Evolutionary conservation across 2,329 filamentous ascomycete species (phyloP), one percentile per base, ranked within the genome.

Genomic region (Penicillium concentricum): DNA sequence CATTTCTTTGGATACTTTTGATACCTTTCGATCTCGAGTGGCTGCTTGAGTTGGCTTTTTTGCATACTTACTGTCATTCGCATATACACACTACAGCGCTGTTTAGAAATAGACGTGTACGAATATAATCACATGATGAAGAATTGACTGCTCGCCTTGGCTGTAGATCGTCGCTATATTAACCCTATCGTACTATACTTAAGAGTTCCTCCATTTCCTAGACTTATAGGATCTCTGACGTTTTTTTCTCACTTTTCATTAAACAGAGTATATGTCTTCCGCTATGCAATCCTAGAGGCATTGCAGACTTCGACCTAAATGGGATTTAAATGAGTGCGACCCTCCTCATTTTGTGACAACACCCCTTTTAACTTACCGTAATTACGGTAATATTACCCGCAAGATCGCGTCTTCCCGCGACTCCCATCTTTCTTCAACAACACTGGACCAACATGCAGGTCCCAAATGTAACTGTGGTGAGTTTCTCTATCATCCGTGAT

Each of bases 401-500:
- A 24, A 39, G 20, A 39, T 38, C 64, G 59, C 61, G 64, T 59
- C 41, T 51, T 52, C 26, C 24, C 55, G 42, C 55, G 37, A 38
- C n/a, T 34, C 46, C 54, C 38, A 50, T 43, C 35, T 46, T 49
- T 43, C 51, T 30, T 15, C 35, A 45, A 30, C 51, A 24, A 56
- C 39, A 38, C 51, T 24, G 35, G 42, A 32, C 37, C 45, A 60
- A 24, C 41, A 67, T 65, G 58, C 52, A 70, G 18, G 57, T 76
- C 35, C 75, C 75, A 43, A 63, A 62, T 22, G 67, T 77, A 38
- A 75, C 73, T 26, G 35, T 71, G 12, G 75, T 76, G 63, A 65
- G 68, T 54, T 47, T 18, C 10, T 7, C 4, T 10, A 28, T n/a
- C 18, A 2, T 12, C 7, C 15, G 4, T 10, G 15, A 18, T 45